Evolutionary conservation across 2,329 filamentous ascomycete genomes (phyloP).

Genomic region (Botrytis aclada): DNA sequence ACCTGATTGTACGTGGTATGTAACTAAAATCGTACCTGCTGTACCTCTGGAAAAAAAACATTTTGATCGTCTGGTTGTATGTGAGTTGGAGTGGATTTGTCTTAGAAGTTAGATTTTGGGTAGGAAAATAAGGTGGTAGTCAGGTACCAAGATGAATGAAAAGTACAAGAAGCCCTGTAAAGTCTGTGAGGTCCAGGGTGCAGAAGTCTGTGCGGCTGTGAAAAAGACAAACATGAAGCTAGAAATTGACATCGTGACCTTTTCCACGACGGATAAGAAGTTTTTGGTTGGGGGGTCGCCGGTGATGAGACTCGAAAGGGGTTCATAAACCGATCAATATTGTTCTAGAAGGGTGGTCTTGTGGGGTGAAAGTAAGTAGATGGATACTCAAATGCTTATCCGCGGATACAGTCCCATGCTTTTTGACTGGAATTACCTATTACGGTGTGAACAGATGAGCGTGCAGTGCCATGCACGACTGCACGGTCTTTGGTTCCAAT

Average conservation of each 20-base stretch:
- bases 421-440: neutral
- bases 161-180: slow-evolving; percentile 1
- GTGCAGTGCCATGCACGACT: slow-evolving; percentile 1
- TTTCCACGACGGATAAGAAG: neutral
- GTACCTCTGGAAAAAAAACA: neutral
- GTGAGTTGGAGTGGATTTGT: neutral
- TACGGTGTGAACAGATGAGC: neutral
- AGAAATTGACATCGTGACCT: slow-evolving; percentile 15
- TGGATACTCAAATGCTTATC: slow-evolving; percentile 9
- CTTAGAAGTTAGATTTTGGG: slow-evolving; percentile 2
- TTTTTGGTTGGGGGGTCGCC: neutral
- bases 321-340: neutral
- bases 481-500: slow-evolving; percentile 11
- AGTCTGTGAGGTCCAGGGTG: neutral
- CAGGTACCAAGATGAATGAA: slow-evolving; percentile 13
- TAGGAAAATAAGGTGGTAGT: slow-evolving; percentile 12
- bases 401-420: neutral
- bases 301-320: neutral
- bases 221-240: slow-evolving; percentile 1
- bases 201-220: neutral
- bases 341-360: slow-evolving; percentile 13
- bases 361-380: neutral
- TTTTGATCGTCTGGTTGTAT: neutral
- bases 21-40: neutral
- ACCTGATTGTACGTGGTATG: neutral